phyloP scores from a whole-genome alignment of 2,329 filamentous ascomycete species.

The Aspergillus alliaceus region DNA sequence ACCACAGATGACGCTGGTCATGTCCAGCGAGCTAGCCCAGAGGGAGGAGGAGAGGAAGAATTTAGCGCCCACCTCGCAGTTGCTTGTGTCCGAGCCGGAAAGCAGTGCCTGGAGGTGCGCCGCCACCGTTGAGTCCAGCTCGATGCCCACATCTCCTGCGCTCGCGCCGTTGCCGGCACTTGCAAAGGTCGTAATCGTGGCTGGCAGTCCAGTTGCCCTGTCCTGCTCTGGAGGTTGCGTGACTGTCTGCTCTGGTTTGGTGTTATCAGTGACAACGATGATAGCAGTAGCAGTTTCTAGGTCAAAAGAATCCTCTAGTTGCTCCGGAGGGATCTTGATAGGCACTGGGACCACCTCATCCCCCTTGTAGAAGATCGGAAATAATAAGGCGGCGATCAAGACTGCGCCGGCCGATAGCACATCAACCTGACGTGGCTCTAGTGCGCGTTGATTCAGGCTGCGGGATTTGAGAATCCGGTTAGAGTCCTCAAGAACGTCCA shows the following conservation, averaged over 20 bases:
- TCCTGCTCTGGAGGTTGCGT: conserved; percentile 4
- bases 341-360: neutral
- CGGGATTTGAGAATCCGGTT: too few relatives aligned
- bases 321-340: neutral
- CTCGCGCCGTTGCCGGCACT: neutral
- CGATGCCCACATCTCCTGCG: conserved; percentile 3
- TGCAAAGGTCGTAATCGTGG: conserved; percentile 4
- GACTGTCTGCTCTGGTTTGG: neutral
- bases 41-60: neutral
- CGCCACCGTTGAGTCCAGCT: conserved; percentile 1
- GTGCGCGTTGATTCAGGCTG: too few relatives aligned
- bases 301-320: neutral
- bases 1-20: neutral
- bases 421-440: too few relatives aligned
- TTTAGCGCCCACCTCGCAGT: neutral
- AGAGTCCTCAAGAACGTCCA: too few relatives aligned
- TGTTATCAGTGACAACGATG: neutral
- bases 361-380: neutral
- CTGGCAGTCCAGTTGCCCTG: conserved; percentile 1
- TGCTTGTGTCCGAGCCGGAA: conserved; percentile 1
- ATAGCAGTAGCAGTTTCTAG: conserved; percentile 6
- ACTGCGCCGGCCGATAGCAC: neutral
- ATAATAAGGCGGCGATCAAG: neutral
- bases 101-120: conserved; percentile 2
- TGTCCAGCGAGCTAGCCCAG: neutral